Base-by-base conservation (phyloP, 495 filamentous ascomycete genomes). In the Penicillium odoratum region DNA sequence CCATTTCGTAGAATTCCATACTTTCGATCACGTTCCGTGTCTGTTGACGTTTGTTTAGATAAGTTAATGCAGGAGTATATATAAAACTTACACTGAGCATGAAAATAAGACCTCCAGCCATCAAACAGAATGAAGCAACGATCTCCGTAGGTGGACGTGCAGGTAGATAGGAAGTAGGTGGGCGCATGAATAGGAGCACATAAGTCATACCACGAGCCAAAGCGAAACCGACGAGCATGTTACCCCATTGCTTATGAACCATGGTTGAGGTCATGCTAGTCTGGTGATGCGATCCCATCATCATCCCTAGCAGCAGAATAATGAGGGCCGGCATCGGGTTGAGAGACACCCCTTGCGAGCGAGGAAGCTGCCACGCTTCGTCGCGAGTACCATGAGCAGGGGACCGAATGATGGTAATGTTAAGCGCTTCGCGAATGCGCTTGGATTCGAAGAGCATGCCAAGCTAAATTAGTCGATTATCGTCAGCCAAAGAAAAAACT, bases 271-370 rank as follows among this genome's bases (percentile, higher is more conserved):
- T 77, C 87, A 90, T 89, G 51, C 85, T 91, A 9, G 75, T 66
- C 69, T 98, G 94, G 57, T 93, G 90, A 71, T 98, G 94, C 15
- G 88, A 88, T 62, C 88, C 87, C 93, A 98, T 98, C 91, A 96
- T 93, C 67, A 92, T 80, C 34, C 94, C 94, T 1, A 97, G 75
- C 3, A 97, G 79, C 42, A 96, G 73, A 56, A 97, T 91, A 34
- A 96, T 82, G 10, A 98, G 79, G 6, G 85, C 90, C 0, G 94
- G 94, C 61, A 98, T 83, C 0, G 93, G 94, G 72, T 98, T 98
- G 68, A 93, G 81, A 6, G 94, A 88, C 56, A 91, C 84, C 11
- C 74, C 67, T 71, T 96, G 92, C 6, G 84, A 85, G 56, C 76
- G 81, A 0, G 92, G 92, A 36, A 76, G 66, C 47, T 76, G 71